Percentiles rank a stretch among this genome's conserved stretches.
Evolutionary conservation across 495 filamentous ascomycete genomes (phyloP).

Genomic region (Polyplosphaeria fusca): DNA sequence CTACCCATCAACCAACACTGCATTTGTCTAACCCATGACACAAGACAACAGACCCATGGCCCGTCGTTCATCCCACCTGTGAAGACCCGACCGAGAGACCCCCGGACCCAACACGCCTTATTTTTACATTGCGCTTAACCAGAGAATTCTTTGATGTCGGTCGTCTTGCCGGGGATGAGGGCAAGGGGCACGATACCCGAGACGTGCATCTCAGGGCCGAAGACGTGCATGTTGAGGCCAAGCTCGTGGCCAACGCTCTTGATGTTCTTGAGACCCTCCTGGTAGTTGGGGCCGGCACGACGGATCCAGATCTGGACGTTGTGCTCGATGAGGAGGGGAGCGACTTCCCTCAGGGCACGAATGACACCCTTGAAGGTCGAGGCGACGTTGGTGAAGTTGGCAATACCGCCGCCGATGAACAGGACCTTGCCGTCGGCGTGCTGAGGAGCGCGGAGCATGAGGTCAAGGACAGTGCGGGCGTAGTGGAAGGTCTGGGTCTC

Average conservation of each 20-base stretch:
- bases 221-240: constrained; percentile 91
- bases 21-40: neutral
- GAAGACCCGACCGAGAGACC: neutral
- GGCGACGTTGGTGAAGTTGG: constrained; percentile 98
- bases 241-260: constrained; percentile 92
- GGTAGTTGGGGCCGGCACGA: constrained; percentile 98
- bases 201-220: constrained; percentile 94
- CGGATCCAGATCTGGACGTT: constrained; percentile 99
- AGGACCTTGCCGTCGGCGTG: constrained; percentile 92
- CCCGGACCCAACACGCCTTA: neutral
- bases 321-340: constrained; percentile 85
- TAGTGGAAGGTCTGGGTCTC: constrained; percentile 99
- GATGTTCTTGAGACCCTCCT: constrained; percentile 99
- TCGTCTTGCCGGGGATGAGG: constrained; percentile 55
- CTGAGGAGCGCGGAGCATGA: constrained; percentile 91
- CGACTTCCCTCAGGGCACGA: constrained; percentile 88
- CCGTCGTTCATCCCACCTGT: neutral
- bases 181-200: constrained; percentile 67
- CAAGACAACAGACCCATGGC: neutral
- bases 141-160: constrained; percentile 49
- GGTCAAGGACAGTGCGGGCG: constrained; percentile 89
- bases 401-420: constrained; percentile 99
- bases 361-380: constrained; percentile 99
- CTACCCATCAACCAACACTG: neutral
- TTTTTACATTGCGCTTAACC: constrained; percentile 30